Evolutionary conservation across 768 basidiomycete species (phyloP).

Genomic region (Xanthoconium purpureum): DNA sequence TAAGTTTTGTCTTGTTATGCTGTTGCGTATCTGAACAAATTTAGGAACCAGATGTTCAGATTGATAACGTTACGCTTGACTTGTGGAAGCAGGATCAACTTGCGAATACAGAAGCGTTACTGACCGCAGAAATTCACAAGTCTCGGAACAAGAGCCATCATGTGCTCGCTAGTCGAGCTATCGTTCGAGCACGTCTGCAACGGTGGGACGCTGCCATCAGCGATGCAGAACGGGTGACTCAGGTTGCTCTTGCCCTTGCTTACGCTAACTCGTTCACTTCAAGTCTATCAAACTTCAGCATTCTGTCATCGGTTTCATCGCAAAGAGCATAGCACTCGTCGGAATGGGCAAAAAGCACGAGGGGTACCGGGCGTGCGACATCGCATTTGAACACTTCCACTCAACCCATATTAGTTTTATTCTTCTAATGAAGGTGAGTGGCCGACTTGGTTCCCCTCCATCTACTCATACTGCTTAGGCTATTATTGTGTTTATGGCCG

Average conservation of each 20-base stretch:
- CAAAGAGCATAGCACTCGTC: too few species aligned
- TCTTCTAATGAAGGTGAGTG: constrained; percentile 4
- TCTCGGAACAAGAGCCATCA: not conserved
- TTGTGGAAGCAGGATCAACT: not conserved
- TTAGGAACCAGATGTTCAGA: not conserved
- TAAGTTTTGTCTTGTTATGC: too few species aligned
- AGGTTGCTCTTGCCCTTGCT: too few species aligned
- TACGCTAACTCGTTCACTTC: too few species aligned
- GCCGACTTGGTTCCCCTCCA: not conserved
- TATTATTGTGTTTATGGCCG: not conserved
- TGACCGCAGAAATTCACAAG: not conserved
- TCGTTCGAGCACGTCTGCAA: constrained; percentile 2
- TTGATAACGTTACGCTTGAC: not conserved
- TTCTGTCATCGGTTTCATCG: too few species aligned
- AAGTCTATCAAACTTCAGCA: too few species aligned
- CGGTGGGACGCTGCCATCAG: constrained; percentile 1
- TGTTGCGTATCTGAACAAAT: not conserved
- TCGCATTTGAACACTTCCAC: not conserved
- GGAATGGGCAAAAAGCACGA: not conserved
- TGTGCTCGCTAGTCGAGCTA: constrained; percentile 1
- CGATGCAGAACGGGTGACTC: not conserved
- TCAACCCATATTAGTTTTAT: not conserved
- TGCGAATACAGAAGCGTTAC: not conserved
- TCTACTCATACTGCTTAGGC: not conserved
- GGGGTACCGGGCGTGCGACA: constrained; percentile 1